Conservation (phyloP, 768 basidiomycete genomes). For the Psilocybe cyanescens region DNA sequence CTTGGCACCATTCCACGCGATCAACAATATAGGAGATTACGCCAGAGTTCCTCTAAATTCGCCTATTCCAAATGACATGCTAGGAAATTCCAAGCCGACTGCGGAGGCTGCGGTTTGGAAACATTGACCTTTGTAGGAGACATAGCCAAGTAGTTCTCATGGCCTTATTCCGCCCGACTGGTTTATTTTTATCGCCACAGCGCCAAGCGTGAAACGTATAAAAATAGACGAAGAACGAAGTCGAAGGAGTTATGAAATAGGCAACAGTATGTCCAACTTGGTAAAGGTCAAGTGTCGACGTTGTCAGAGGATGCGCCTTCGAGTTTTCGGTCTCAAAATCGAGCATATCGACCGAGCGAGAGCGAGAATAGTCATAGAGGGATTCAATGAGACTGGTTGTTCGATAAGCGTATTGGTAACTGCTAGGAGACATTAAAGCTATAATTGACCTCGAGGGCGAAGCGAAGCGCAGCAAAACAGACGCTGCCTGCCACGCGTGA, state of each 20-base stretch:
- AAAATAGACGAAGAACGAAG: neutral
- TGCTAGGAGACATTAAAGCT: neutral
- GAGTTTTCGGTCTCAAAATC: too few relatives aligned
- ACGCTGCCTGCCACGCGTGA: constrained; percentile 3
- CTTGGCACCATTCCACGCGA: constrained; percentile 8
- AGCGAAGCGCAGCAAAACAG: constrained; percentile 11
- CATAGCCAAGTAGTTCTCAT: constrained; percentile 17
- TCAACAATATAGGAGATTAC: neutral
- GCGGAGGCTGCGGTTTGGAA: constrained; percentile 27
- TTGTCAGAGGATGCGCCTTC: neutral
- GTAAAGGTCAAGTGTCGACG: neutral
- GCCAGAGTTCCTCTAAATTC: constrained; percentile 1
- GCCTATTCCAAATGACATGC: neutral
- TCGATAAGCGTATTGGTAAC: too few relatives aligned
- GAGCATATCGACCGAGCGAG: too few relatives aligned
- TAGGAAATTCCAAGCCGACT: constrained; percentile 19
- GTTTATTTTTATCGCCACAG: neutral
- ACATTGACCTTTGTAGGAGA: constrained; percentile 15
- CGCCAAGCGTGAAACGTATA: neutral
- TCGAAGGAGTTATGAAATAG: neutral
- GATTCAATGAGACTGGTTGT: too few relatives aligned
- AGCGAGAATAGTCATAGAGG: too few relatives aligned
- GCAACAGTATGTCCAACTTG: constrained; percentile 1
- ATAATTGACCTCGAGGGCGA: constrained; percentile 1
- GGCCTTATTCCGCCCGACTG: neutral